A percentile compares a stretch with the other conserved stretches of the same genome.
Evolutionary conservation across 2,329 filamentous ascomycete species (phyloP).

Genomic region (Corinectria fuckeliana): DNA sequence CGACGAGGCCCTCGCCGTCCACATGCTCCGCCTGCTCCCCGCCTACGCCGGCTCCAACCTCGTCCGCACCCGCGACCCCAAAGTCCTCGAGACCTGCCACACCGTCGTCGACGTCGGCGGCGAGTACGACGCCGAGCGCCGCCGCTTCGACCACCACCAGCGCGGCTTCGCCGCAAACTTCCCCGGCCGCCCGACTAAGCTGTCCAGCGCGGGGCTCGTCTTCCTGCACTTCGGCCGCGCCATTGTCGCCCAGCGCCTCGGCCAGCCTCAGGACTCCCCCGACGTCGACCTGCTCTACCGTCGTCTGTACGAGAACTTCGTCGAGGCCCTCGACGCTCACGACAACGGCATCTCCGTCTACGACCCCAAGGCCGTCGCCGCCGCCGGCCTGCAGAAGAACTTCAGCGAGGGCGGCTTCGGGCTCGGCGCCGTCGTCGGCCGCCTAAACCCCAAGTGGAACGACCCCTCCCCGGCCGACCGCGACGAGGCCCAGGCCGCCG

Average conservation of each 20-base stretch:
- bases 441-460: constrained; percentile 84
- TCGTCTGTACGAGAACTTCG: constrained; percentile 91
- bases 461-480: constrained; percentile 62
- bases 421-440: constrained; percentile 81
- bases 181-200: constrained; percentile 82
- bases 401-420: constrained; percentile 85
- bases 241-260: constrained; percentile 70
- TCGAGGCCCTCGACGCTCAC: constrained; percentile 96
- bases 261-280: constrained; percentile 62
- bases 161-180: constrained; percentile 87
- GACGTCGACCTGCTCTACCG: constrained; percentile 79
- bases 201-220: constrained; percentile 91
- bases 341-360: constrained; percentile 93
- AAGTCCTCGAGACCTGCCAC: constrained; percentile 80
- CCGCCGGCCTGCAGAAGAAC: constrained; percentile 78
- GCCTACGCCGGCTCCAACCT: constrained; percentile 76
- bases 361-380: constrained; percentile 71
- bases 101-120: constrained; percentile 98
- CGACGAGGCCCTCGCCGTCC: constrained; percentile 95
- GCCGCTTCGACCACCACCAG: constrained; percentile 98
- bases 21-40: constrained; percentile 90
- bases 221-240: constrained; percentile 93
- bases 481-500: constrained; percentile 67
- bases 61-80: constrained; percentile 86
- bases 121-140: constrained; percentile 77